A percentile compares a stretch with the other conserved stretches of the same genome.
These are phyloP conservation scores for Aspergillus tanneri DNA, from an alignment of 2,329 filamentous ascomycete species.

Conservation along the genomic window DNA sequence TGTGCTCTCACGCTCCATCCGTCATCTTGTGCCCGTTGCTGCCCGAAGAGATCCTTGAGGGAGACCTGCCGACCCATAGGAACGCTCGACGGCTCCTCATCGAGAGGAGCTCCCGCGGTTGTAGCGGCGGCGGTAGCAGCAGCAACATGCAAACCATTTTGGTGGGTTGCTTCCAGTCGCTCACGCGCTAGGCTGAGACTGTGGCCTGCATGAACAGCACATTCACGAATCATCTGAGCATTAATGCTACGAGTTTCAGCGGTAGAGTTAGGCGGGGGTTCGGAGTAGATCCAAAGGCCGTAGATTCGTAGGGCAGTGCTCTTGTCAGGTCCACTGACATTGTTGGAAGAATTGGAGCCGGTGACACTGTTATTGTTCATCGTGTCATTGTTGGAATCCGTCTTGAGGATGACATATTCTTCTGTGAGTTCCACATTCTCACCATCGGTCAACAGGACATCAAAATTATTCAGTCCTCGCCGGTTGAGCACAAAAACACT, in stretches of 20 bases:
- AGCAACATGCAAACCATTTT: slow-evolving; percentile 34
- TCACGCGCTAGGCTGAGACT: slow-evolving; percentile 49
- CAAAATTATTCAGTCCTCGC: slow-evolving; percentile 67
- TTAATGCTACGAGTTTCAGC: slow-evolving; percentile 53
- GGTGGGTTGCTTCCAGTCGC: slow-evolving; percentile 35
- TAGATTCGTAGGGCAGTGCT: slow-evolving; percentile 47
- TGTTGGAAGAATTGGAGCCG: slow-evolving; percentile 9
- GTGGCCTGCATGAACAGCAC: slow-evolving; percentile 53
- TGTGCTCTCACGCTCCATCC: slow-evolving; percentile 52
- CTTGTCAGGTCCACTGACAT: slow-evolving; percentile 18
- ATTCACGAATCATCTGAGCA: slow-evolving; percentile 55
- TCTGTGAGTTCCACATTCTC: slow-evolving; percentile 65
- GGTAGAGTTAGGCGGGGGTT: slow-evolving; percentile 56
- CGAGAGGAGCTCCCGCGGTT: slow-evolving; percentile 27
- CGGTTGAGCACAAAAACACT: slow-evolving; percentile 71
- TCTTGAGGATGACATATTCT: slow-evolving; percentile 61
- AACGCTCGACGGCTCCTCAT: slow-evolving; percentile 42
- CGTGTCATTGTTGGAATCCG: slow-evolving; percentile 32
- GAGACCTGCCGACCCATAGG: slow-evolving; percentile 56
- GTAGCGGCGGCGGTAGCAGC: slow-evolving; percentile 30
- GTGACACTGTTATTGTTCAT: slow-evolving; percentile 16
- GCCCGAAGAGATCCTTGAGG: slow-evolving; percentile 55
- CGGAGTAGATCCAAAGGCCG: slow-evolving; percentile 65
- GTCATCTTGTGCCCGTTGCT: slow-evolving; percentile 54
- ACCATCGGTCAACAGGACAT: slow-evolving; percentile 59